These are phyloP conservation scores for Nepenthes gracilis DNA, from an alignment of 148 eudicot species.

Conservation along the genomic window DNA sequence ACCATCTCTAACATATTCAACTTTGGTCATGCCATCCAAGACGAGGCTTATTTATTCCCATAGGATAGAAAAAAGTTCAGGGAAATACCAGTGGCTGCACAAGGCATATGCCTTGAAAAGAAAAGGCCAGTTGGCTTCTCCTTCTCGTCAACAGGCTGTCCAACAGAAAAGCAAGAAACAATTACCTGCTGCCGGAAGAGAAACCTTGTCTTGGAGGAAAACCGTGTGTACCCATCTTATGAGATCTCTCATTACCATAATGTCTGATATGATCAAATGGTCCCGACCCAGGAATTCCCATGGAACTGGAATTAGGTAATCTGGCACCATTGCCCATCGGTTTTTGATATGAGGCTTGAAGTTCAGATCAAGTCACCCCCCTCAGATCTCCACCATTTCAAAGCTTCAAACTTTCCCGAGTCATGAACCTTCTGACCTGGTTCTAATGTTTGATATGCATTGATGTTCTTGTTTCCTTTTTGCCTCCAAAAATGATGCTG, in stretches of 20 bases:
- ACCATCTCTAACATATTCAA: neutral
- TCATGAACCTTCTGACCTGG: constrained; percentile 40
- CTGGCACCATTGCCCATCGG: constrained; percentile 38
- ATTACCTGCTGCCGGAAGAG: constrained; percentile 45
- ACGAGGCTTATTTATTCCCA: constrained; percentile 18
- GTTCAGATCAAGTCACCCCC: constrained; percentile 54
- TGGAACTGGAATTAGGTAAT: constrained; percentile 39
- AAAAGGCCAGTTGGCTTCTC: constrained; percentile 3
- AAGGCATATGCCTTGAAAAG: constrained; percentile 11
- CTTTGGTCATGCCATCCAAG: constrained; percentile 9
- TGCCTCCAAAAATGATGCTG: constrained; percentile 27
- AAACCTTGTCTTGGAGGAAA: constrained; percentile 48
- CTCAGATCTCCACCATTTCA: constrained; percentile 74
- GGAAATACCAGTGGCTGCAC: constrained; percentile 14
- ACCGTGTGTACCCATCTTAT: constrained; percentile 46
- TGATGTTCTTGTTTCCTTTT: constrained; percentile 25
- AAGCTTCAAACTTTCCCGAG: constrained; percentile 70
- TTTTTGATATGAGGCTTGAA: constrained; percentile 36
- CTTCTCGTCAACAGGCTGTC: too few species aligned
- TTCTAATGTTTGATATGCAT: constrained; percentile 26
- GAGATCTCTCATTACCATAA: constrained; percentile 27
- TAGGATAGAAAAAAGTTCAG: constrained; percentile 15
- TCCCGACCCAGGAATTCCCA: constrained; percentile 82
- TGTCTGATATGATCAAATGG: constrained; percentile 32
- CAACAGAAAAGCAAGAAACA: neutral